A percentile compares a stretch with the other conserved stretches of the same genome.
Conservation (phyloP, 2,329 filamentous ascomycete genomes). For the Neofusicoccum ribis region DNA sequence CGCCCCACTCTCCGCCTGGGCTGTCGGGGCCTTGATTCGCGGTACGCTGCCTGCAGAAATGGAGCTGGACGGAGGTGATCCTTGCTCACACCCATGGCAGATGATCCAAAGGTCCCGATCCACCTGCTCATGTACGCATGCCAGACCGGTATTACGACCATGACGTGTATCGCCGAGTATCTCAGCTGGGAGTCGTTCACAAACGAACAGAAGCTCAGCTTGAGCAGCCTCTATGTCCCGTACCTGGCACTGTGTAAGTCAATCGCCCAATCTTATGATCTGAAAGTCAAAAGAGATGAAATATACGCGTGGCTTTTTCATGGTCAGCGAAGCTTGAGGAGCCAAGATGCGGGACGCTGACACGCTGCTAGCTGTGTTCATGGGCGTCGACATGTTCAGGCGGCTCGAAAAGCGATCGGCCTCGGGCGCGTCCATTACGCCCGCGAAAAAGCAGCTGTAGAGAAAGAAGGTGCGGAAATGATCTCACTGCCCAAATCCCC, state of each 20-base stretch:
- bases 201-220: slow-evolving; percentile 28
- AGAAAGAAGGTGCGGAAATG: not conserved
- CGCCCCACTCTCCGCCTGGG: slow-evolving; percentile 61
- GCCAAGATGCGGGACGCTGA: not conserved
- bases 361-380: slow-evolving; percentile 3
- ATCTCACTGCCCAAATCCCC: too few relatives aligned
- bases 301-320: not conserved
- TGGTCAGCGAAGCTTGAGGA: not conserved
- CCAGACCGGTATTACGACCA: slow-evolving; percentile 62
- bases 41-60: slow-evolving; percentile 36
- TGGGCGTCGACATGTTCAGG: slow-evolving; percentile 18
- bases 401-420: slow-evolving; percentile 3
- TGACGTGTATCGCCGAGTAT: slow-evolving; percentile 63
- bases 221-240: slow-evolving; percentile 41
- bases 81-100: slow-evolving; percentile 34
- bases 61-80: slow-evolving; percentile 19
- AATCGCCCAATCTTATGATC: not conserved
- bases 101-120: slow-evolving; percentile 59
- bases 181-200: slow-evolving; percentile 50
- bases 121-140: slow-evolving; percentile 61
- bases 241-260: slow-evolving; percentile 29
- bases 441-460: slow-evolving; percentile 9
- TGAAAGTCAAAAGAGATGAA: not conserved
- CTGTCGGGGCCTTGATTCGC: slow-evolving; percentile 54
- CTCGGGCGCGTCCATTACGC: not conserved